Evolutionary conservation across 371 early-diverging fungal genomes (phyloP).

Genomic region (Mucor circinelloides): DNA sequence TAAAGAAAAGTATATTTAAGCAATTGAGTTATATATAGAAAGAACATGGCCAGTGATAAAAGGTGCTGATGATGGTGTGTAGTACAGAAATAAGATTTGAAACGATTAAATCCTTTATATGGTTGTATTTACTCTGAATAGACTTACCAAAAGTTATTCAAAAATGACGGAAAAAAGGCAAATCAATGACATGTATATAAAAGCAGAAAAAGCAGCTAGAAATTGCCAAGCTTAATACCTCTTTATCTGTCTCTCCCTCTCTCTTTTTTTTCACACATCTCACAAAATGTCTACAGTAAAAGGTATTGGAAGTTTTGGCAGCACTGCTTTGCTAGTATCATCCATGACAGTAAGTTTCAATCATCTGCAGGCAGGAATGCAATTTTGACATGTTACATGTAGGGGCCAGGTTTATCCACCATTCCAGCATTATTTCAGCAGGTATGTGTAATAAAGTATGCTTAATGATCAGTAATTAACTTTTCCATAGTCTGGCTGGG

Average conservation of each 20-base stretch:
- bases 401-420: constrained; percentile 51
- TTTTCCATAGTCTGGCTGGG: constrained; percentile 43
- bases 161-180: constrained; percentile 10
- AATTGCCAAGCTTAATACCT: too few species aligned
- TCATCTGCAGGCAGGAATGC: neutral
- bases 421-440: constrained; percentile 49
- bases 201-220: neutral
- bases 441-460: constrained; percentile 15
- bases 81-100: neutral
- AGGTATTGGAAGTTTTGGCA: constrained; percentile 45
- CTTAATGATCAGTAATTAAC: neutral
- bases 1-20: neutral
- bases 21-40: neutral
- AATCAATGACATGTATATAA: constrained; percentile 5
- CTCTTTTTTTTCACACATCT: neutral
- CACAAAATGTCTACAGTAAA: constrained; percentile 20
- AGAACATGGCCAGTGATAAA: neutral
- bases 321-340: constrained; percentile 40
- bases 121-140: constrained; percentile 18
- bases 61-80: neutral
- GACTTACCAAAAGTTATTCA: neutral
- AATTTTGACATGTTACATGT: neutral
- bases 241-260: neutral
- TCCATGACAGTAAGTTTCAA: constrained; percentile 44
- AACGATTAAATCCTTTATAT: constrained; percentile 16